Evolutionary conservation across 306 rosid genomes (phyloP).

Genomic region (Vigna angularis): DNA sequence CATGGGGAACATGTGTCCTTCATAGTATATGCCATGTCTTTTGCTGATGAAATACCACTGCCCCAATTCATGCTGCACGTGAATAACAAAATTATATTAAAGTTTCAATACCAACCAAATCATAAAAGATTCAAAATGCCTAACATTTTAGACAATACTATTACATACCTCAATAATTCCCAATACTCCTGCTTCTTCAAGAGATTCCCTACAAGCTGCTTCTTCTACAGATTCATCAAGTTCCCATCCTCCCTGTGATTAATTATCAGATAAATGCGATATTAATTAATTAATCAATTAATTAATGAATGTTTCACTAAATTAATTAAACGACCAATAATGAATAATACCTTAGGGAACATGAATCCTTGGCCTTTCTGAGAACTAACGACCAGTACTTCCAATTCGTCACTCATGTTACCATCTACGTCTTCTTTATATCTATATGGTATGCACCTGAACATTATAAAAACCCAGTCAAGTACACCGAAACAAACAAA

Average conservation of each 20-base stretch:
- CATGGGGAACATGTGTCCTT: conserved; percentile 95
- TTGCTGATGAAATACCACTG: conserved; percentile 94
- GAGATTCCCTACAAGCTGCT: conserved; percentile 91
- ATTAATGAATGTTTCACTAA: too few species aligned
- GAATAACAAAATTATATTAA: neutral
- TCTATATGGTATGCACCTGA: conserved; percentile 96
- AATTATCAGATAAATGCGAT: neutral
- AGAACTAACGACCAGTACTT: conserved; percentile 87
- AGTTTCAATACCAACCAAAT: neutral
- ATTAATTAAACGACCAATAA: neutral
- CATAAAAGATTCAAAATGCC: too few species aligned
- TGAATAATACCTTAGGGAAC: conserved; percentile 78
- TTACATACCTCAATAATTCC: conserved; percentile 79
- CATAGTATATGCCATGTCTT: conserved; percentile 80
- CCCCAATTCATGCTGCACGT: conserved; percentile 75
- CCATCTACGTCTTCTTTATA: conserved; percentile 61
- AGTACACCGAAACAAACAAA: neutral
- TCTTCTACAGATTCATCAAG: conserved; percentile 92
- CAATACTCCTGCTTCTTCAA: conserved; percentile 94
- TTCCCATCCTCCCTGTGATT: conserved; percentile 92
- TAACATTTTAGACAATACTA: too few species aligned
- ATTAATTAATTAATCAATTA: neutral
- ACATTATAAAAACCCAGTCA: neutral
- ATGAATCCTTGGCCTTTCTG: conserved; percentile 80
- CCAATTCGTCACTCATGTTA: conserved; percentile 57